Evolutionary conservation across 805 yeast genomes (phyloP).

Genomic region (Pichia rugopelliculosa): DNA sequence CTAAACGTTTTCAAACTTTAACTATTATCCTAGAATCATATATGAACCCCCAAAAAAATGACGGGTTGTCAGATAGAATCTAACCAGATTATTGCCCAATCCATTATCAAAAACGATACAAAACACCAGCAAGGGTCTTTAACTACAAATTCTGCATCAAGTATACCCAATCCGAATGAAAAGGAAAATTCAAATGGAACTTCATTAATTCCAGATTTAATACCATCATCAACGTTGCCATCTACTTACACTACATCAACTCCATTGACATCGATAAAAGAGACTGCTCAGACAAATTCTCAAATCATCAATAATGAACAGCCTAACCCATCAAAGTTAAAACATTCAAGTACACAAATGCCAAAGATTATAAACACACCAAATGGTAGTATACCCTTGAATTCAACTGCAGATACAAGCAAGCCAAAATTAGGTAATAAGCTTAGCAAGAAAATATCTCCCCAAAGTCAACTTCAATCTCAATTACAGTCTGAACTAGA

Average conservation of each 20-base stretch:
- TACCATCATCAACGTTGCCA: background rate
- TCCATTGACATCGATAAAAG: too few relatives aligned
- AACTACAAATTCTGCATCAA: background rate
- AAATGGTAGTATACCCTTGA: slow-evolving; percentile 4
- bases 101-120: background rate
- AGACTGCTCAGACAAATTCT: too few relatives aligned
- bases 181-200: background rate
- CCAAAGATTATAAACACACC: slow-evolving; percentile 7
- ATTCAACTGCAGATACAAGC: background rate
- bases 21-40: background rate
- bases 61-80: background rate
- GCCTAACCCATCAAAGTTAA: background rate
- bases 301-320: background rate
- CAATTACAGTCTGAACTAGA: background rate
- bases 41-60: background rate
- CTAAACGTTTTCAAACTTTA: background rate
- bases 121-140: background rate
- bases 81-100: background rate
- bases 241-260: too few relatives aligned
- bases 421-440: background rate
- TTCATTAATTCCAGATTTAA: background rate
- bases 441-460: background rate
- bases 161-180: background rate
- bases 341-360: background rate
- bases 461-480: background rate